phyloP scores from a whole-genome alignment of 2,329 filamentous ascomycete species.

The Blastomyces emzantsi region DNA sequence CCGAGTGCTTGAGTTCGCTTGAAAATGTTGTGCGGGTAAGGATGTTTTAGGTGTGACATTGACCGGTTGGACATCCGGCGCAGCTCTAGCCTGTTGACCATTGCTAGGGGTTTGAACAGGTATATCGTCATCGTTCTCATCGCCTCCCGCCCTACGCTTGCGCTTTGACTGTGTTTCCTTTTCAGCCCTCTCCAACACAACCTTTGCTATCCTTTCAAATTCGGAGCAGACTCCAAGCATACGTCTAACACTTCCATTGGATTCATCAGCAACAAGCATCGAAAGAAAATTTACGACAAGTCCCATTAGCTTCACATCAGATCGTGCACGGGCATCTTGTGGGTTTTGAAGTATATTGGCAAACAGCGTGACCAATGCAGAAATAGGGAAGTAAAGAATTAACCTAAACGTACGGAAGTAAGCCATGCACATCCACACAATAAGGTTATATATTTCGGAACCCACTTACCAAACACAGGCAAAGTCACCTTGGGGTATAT shows the following conservation, averaged over 20 bases:
- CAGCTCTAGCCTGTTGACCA: neutral
- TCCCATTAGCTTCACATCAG: slow-evolving; percentile 85
- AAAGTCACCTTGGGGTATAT: slow-evolving; percentile 91
- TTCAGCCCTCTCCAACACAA: slow-evolving; percentile 85
- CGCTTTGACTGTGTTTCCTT: slow-evolving; percentile 69
- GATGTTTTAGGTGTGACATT: slow-evolving; percentile 1
- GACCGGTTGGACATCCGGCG: slow-evolving; percentile 8
- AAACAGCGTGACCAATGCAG: slow-evolving; percentile 87
- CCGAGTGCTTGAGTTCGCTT: neutral
- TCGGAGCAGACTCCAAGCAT: slow-evolving; percentile 95
- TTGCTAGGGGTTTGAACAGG: neutral
- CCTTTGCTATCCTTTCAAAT: slow-evolving; percentile 86
- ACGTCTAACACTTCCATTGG: slow-evolving; percentile 80
- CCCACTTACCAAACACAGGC: slow-evolving; percentile 78
- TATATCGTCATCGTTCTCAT: slow-evolving; percentile 24
- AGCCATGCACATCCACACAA: slow-evolving; percentile 8
- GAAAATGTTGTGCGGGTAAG: neutral
- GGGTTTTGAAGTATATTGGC: slow-evolving; percentile 96
- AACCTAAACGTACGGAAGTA: slow-evolving; percentile 47
- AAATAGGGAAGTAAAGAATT: slow-evolving; percentile 93
- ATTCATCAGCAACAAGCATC: slow-evolving; percentile 78
- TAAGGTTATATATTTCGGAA: neutral
- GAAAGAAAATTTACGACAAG: slow-evolving; percentile 87
- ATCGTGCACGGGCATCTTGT: slow-evolving; percentile 74
- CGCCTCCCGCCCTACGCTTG: slow-evolving; percentile 70